Conservation (phyloP, 2,329 filamentous ascomycete species). For the Ophiostoma himal-ulmi region DNA sequence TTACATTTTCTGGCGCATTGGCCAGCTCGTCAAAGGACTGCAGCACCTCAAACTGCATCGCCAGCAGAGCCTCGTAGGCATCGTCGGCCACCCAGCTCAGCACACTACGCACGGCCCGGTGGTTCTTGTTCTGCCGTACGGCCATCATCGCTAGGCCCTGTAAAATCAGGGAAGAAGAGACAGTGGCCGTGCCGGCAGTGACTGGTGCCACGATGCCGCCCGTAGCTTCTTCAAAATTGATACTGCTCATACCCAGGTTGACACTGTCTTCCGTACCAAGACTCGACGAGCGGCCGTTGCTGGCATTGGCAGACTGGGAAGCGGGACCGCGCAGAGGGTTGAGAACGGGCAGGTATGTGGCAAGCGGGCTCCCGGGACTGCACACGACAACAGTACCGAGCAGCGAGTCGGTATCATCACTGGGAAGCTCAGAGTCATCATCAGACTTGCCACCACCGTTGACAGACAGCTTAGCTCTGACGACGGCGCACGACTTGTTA, state of each 20-base stretch:
- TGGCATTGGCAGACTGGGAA: not conserved
- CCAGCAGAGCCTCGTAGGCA: conserved; percentile 64
- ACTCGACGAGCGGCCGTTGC: conserved; percentile 17
- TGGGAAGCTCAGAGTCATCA: conserved; percentile 41
- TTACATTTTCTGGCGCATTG: conserved; percentile 51
- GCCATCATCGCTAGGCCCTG: conserved; percentile 77
- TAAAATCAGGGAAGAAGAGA: conserved; percentile 61
- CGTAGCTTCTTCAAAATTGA: conserved; percentile 43
- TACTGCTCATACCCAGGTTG: not conserved
- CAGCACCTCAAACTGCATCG: conserved; percentile 74
- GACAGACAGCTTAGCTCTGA: conserved; percentile 59
- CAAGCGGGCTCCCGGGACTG: conserved; percentile 61
- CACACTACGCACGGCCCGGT: conserved; percentile 66
- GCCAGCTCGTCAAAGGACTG: conserved; percentile 80
- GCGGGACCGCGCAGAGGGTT: conserved; percentile 38
- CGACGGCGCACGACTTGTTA: conserved; percentile 65
- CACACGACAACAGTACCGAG: conserved; percentile 77
- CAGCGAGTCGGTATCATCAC: conserved; percentile 55
- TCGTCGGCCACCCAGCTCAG: conserved; percentile 75
- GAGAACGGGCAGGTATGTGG: conserved; percentile 64
- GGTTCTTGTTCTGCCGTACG: conserved; percentile 72
- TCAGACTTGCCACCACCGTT: not conserved
- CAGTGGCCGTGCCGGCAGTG: conserved; percentile 51
- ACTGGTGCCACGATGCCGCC: conserved; percentile 78
- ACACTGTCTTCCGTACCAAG: conserved; percentile 17